Conservation (phyloP, 2,329 filamentous ascomycete genomes). For the Arthrobotrys sphaeroides region DNA sequence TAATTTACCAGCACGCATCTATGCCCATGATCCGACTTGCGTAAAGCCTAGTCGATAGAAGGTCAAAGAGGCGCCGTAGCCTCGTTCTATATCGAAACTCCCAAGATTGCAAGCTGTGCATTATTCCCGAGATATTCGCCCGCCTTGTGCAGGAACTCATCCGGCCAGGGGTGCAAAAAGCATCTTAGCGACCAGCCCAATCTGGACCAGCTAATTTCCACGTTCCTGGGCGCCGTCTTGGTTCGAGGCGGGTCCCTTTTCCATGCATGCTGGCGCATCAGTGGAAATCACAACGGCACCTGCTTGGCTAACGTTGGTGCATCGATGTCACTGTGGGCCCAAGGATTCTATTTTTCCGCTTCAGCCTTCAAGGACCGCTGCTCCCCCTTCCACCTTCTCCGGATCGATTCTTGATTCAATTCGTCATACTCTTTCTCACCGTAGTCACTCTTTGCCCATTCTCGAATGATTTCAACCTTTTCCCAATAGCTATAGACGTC, state of each 20-base stretch:
- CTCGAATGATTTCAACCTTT: background rate
- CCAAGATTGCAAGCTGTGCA: background rate
- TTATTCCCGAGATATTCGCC: conserved; percentile 4
- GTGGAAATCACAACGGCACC: background rate
- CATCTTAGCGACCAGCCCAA: conserved; percentile 25
- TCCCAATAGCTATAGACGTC: background rate
- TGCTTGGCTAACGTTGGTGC: conserved; percentile 1
- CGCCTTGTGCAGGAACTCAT: conserved; percentile 8
- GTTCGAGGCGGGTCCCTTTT: conserved; percentile 22
- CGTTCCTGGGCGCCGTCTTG: conserved; percentile 13
- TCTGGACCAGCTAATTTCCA: conserved; percentile 27
- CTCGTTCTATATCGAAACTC: too few relatives aligned
- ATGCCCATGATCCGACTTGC: background rate
- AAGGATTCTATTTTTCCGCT: conserved; percentile 27
- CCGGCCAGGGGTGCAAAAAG: background rate
- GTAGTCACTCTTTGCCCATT: conserved; percentile 39
- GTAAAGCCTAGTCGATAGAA: too few relatives aligned
- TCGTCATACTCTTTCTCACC: background rate
- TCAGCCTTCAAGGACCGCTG: conserved; percentile 23
- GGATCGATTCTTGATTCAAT: background rate
- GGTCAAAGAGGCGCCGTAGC: too few relatives aligned
- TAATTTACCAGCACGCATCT: background rate
- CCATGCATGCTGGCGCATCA: background rate
- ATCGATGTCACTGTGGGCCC: conserved; percentile 24
- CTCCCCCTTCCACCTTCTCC: background rate